phyloP scores from a whole-genome alignment of 2,329 filamentous ascomycete species.

The Aspergillus udagawae region DNA sequence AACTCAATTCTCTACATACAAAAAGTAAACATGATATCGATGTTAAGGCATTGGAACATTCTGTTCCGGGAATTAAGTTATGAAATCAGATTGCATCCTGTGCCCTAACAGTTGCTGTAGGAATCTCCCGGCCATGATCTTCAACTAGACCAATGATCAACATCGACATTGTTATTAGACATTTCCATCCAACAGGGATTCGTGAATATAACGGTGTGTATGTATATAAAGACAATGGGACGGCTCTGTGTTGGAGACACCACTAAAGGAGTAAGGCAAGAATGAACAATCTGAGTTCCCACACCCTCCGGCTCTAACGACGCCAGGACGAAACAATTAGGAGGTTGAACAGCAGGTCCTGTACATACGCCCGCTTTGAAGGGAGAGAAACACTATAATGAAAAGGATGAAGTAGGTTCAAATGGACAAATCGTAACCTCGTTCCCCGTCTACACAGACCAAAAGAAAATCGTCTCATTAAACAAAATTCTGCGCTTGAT shows the following conservation, averaged over 20 bases:
- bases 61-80: not conserved
- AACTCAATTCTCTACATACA: not conserved
- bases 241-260: conserved; percentile 8
- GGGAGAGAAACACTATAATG: conserved; percentile 13
- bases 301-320: conserved; percentile 14
- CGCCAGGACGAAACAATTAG: conserved; percentile 10
- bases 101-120: not conserved
- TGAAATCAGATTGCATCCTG: not conserved
- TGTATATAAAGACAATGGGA: not conserved
- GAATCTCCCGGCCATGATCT: not conserved
- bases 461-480: conserved; percentile 15
- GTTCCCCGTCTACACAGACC: conserved; percentile 18
- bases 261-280: not conserved
- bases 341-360: not conserved
- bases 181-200: not conserved
- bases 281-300: not conserved
- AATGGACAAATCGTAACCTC: conserved; percentile 19
- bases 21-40: not conserved
- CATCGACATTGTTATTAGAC: not conserved
- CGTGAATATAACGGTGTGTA: not conserved
- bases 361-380: conserved; percentile 15
- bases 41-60: not conserved
- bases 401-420: conserved; percentile 10
- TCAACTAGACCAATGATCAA: not conserved
- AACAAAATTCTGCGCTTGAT: conserved; percentile 12